Conservation (phyloP, 805 yeast species). For the Metschnikowia borealis region DNA sequence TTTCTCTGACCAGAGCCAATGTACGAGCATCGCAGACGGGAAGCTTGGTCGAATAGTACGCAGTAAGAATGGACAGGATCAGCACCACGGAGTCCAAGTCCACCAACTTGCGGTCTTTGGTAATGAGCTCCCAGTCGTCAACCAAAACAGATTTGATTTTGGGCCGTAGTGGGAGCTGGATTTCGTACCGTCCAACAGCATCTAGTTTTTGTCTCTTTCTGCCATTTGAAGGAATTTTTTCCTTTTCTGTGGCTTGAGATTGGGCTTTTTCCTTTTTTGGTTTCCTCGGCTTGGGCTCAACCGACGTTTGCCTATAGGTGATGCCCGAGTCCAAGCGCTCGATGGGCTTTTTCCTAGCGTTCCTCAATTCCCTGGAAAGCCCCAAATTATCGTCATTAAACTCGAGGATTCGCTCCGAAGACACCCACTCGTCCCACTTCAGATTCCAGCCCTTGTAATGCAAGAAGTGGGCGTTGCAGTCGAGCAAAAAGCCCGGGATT, state of each 20-base stretch:
- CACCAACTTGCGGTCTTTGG: slow-evolving; percentile 72
- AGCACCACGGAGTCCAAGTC: slow-evolving; percentile 57
- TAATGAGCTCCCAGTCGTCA: slow-evolving; percentile 90
- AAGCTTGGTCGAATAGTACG: slow-evolving; percentile 40
- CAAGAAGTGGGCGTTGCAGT: slow-evolving; percentile 51
- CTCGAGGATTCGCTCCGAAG: slow-evolving; percentile 60
- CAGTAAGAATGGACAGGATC: slow-evolving; percentile 50
- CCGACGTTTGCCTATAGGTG: slow-evolving; percentile 4
- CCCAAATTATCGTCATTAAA: slow-evolving; percentile 64
- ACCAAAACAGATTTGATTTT: slow-evolving; percentile 67
- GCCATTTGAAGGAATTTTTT: slow-evolving; percentile 3
- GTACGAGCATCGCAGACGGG: slow-evolving; percentile 1
- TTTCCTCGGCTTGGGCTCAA: slow-evolving; percentile 3
- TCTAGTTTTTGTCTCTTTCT: slow-evolving; percentile 11
- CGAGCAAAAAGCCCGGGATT: slow-evolving; percentile 24
- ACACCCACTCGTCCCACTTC: slow-evolving; percentile 97
- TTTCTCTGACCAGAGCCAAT: slow-evolving; percentile 50
- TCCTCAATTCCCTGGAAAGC: slow-evolving; percentile 24
- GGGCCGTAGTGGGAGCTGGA: slow-evolving; percentile 58
- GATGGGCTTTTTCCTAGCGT: slow-evolving; percentile 18
- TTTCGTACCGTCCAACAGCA: slow-evolving; percentile 39
- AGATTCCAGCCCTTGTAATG: slow-evolving; percentile 96
- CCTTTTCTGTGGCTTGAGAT: slow-evolving; percentile 5
- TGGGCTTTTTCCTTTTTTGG: slow-evolving; percentile 7
- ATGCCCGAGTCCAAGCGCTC: slow-evolving; percentile 15